A percentile compares a stretch with the other conserved stretches of the same genome.
These are phyloP conservation scores for Sclerospora graminicola DNA, from an alignment of 352 stramenopile genomes.

Conservation along the genomic window DNA sequence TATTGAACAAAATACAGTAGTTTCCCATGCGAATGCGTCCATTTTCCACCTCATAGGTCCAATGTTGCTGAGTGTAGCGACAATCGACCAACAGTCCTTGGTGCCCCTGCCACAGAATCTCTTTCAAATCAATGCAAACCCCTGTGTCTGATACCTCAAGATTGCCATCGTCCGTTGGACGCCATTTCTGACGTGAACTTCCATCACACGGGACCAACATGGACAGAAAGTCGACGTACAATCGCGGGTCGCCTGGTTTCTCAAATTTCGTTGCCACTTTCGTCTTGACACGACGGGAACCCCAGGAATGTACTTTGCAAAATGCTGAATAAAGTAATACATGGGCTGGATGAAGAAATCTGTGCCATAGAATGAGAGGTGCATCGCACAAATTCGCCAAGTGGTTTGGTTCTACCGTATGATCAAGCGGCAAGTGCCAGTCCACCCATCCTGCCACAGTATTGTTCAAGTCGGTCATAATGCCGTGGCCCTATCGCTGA, in stretches of 20 bases:
- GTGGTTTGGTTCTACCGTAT: conserved; percentile 79
- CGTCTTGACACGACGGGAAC: conserved; percentile 52
- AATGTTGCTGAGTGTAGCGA: no score
- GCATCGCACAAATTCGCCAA: conserved; percentile 65
- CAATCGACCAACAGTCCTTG: conserved; percentile 61
- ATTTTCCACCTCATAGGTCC: conserved; percentile 34
- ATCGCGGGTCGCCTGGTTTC: no score
- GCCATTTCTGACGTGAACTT: conserved; percentile 49
- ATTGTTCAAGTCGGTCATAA: conserved; percentile 86
- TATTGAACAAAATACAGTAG: conserved; percentile 57
- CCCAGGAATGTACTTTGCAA: conserved; percentile 63
- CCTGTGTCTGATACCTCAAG: conserved; percentile 47
- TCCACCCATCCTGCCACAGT: conserved; percentile 84
- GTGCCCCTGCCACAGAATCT: conserved; percentile 42
- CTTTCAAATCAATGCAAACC: no score
- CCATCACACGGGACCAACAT: conserved; percentile 50
- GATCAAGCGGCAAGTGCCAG: conserved; percentile 88
- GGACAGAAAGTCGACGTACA: conserved; percentile 50
- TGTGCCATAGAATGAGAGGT: conserved; percentile 75
- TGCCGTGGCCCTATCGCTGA: conserved; percentile 85
- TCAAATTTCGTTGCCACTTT: no score
- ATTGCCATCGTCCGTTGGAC: no score
- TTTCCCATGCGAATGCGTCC: conserved; percentile 45
- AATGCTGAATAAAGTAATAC: no score
- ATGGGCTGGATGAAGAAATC: no score